These are phyloP conservation scores for Candida glaebosa DNA, from an alignment of 805 yeast genomes.

Conservation along the genomic window DNA sequence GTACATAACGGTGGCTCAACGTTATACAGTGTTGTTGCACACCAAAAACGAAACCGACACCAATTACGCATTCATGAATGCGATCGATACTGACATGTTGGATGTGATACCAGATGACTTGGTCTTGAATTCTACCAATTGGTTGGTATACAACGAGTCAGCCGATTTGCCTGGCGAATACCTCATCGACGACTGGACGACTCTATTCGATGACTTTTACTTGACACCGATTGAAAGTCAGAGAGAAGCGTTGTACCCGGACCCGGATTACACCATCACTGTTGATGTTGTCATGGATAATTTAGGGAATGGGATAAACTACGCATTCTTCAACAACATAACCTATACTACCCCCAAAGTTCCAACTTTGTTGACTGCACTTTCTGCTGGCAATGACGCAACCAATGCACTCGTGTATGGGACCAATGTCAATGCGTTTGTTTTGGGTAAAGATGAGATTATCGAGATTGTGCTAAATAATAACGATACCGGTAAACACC, in stretches of 20 bases:
- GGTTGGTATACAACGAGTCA: constrained; percentile 46
- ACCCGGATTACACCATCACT: constrained; percentile 59
- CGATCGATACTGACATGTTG: constrained; percentile 63
- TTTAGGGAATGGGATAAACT: constrained; percentile 69
- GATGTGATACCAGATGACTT: constrained; percentile 62
- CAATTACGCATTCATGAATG: constrained; percentile 60
- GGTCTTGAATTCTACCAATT: constrained; percentile 49
- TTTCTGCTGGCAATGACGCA: constrained; percentile 59
- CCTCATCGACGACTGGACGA: constrained; percentile 30
- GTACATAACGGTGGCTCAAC: constrained; percentile 76
- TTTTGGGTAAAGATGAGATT: constrained; percentile 58
- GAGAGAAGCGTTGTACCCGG: constrained; percentile 47
- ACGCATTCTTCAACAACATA: constrained; percentile 70
- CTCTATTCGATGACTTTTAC: constrained; percentile 68
- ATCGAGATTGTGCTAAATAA: constrained; percentile 79
- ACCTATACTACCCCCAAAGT: constrained; percentile 65
- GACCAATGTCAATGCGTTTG: constrained; percentile 59
- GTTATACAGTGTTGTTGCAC: constrained; percentile 65
- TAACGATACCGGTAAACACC: constrained; percentile 75
- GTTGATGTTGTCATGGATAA: constrained; percentile 63
- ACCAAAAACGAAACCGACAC: constrained; percentile 44
- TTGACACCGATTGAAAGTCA: constrained; percentile 58
- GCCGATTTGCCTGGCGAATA: constrained; percentile 17
- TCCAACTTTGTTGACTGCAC: constrained; percentile 64
- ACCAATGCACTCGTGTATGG: constrained; percentile 67